Conservation (phyloP, 176 grass and related monocot genomes). For the Carex cristatella region DNA sequence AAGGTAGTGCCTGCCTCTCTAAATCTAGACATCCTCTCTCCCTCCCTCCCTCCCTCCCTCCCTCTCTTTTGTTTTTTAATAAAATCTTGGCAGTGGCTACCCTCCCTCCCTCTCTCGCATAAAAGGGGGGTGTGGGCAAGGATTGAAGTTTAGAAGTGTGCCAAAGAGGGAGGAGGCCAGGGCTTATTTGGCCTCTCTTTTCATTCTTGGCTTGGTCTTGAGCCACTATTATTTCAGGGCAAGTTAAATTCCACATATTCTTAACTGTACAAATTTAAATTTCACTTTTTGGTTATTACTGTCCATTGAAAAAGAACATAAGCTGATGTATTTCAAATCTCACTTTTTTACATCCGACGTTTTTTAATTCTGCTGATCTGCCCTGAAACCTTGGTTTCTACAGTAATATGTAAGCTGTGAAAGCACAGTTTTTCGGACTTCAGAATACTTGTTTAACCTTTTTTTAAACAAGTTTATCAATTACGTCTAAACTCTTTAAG, state of each 20-base stretch:
- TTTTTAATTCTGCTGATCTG: not conserved
- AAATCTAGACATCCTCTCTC: not conserved
- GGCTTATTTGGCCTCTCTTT: not conserved
- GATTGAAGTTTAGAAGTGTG: not conserved
- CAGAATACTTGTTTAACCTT: constrained; percentile 4
- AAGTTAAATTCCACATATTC: not conserved
- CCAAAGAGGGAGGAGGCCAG: not conserved
- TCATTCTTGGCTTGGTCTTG: not conserved
- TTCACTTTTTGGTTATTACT: not conserved
- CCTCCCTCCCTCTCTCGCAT: not conserved
- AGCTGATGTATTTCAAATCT: not conserved
- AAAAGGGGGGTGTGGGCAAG: not conserved
- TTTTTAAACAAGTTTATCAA: not conserved
- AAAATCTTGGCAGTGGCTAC: too few species aligned
- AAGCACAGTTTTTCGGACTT: not conserved
- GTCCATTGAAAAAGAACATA: not conserved
- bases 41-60: not conserved
- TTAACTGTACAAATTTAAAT: not conserved
- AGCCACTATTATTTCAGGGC: not conserved
- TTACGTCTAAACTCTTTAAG: not conserved
- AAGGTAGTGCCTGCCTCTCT: not conserved
- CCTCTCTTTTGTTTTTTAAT: not conserved
- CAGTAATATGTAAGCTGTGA: not conserved
- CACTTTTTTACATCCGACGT: not conserved
- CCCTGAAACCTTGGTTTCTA: not conserved